These are phyloP conservation scores for Escallonia herrerae DNA, from an alignment of 129 eudicot genomes.

Conservation along the genomic window DNA sequence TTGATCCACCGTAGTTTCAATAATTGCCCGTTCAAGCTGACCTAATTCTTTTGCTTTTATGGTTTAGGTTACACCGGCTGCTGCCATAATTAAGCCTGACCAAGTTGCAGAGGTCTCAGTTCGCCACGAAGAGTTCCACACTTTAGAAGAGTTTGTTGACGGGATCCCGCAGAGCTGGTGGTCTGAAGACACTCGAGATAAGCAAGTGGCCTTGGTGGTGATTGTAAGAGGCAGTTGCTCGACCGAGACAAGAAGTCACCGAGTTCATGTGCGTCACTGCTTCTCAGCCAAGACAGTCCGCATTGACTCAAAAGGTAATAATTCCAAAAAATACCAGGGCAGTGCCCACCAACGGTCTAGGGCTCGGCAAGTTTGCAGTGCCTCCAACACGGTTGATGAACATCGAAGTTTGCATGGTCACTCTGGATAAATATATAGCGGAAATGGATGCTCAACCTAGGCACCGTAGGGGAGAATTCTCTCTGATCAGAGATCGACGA, in stretches of 20 bases:
- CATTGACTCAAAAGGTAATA: conserved; percentile 33
- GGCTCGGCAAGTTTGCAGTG: conserved; percentile 14
- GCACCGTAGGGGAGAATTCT: too few species aligned
- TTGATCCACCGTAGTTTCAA: too few species aligned
- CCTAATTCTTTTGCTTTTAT: background rate
- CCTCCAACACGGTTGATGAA: conserved; percentile 34
- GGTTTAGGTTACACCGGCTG: conserved; percentile 73
- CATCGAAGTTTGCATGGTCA: conserved; percentile 31
- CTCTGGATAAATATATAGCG: conserved; percentile 13
- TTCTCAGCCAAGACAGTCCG: conserved; percentile 41
- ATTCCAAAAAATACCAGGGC: conserved; percentile 34
- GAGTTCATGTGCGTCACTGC: conserved; percentile 52
- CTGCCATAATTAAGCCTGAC: conserved; percentile 63
- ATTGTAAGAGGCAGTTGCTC: conserved; percentile 56
- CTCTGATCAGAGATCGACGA: background rate
- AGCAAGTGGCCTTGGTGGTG: conserved; percentile 54
- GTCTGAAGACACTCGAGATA: conserved; percentile 81
- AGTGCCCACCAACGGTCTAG: conserved; percentile 38
- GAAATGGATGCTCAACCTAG: background rate
- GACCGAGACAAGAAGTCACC: conserved; percentile 52
- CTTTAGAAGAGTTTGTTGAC: conserved; percentile 54
- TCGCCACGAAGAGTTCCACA: conserved; percentile 63
- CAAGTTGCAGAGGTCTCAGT: conserved; percentile 55
- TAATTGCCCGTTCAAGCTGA: too few species aligned
- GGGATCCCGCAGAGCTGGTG: conserved; percentile 72